These are phyloP conservation scores for Trichosporon coremiiforme DNA, from an alignment of 1,284 basidiomycete species.

Conservation along the genomic window DNA sequence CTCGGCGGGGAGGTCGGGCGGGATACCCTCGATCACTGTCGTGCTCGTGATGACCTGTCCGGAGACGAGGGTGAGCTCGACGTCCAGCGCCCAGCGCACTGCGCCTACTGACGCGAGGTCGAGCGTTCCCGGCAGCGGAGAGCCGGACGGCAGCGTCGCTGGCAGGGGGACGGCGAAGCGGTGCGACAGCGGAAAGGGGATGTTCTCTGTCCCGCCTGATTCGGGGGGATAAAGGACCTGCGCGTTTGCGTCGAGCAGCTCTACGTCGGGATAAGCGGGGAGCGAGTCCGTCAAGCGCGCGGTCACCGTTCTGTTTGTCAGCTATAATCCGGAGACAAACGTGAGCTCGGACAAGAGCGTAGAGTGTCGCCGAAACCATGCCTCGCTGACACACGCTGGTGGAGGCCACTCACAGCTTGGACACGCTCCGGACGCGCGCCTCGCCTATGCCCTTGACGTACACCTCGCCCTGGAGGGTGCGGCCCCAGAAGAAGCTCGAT, in stretches of 20 bases:
- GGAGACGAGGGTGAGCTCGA: conserved; percentile 34
- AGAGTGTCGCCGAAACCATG: neutral
- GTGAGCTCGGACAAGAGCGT: no score
- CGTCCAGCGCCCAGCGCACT: conserved; percentile 42
- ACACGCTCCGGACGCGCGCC: conserved; percentile 35
- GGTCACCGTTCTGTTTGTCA: conserved; percentile 37
- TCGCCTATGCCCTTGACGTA: conserved; percentile 53
- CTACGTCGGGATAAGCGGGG: conserved; percentile 36
- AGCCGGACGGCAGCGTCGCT: conserved; percentile 23
- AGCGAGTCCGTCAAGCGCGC: conserved; percentile 39
- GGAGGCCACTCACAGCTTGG: conserved; percentile 40
- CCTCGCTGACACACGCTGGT: neutral
- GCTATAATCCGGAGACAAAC: neutral
- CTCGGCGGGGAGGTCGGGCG: conserved; percentile 34
- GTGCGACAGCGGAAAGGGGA: conserved; percentile 40
- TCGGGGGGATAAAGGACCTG: conserved; percentile 41
- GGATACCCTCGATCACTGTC: conserved; percentile 47
- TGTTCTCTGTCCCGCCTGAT: conserved; percentile 24
- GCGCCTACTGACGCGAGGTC: conserved; percentile 40
- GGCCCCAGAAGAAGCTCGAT: conserved; percentile 51
- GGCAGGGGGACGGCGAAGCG: conserved; percentile 48
- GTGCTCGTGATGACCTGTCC: conserved; percentile 37
- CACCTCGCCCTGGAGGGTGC: conserved; percentile 51
- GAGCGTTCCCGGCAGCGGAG: conserved; percentile 45
- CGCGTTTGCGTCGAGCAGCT: conserved; percentile 36